Evolutionary conservation across 352 stramenopile species (phyloP).

Genomic region (Globisporangium apiculatum): DNA sequence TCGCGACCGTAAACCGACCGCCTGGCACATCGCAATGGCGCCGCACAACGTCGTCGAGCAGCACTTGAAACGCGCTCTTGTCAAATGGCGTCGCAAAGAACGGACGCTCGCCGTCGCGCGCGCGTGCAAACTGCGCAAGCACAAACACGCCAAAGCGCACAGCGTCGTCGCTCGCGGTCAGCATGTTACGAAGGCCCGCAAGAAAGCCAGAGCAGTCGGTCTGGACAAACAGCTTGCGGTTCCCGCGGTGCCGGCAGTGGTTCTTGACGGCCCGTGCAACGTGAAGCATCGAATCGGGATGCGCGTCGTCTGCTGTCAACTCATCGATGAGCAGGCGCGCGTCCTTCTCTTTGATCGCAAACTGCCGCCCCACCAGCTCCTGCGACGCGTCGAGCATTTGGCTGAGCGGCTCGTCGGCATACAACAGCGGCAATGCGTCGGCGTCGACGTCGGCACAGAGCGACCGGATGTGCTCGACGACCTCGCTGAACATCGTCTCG

Average conservation of each 20-base stretch:
- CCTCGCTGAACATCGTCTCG: conserved; percentile 45
- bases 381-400: conserved; percentile 51
- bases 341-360: conserved; percentile 45
- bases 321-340: conserved; percentile 43
- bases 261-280: conserved; percentile 61
- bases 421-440: conserved; percentile 40
- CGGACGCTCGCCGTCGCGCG: conserved; percentile 19
- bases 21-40: conserved; percentile 22
- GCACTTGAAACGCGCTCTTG: conserved; percentile 47
- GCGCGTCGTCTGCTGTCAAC: conserved; percentile 46
- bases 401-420: conserved; percentile 34
- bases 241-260: conserved; percentile 60
- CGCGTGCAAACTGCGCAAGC: conserved; percentile 46
- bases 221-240: conserved; percentile 54
- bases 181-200: conserved; percentile 57
- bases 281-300: conserved; percentile 54
- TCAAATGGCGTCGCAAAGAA: conserved; percentile 56
- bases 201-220: conserved; percentile 32
- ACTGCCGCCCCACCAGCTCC: conserved; percentile 38
- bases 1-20: conserved; percentile 38
- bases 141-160: conserved; percentile 63
- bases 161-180: conserved; percentile 35
- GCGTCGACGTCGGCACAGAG: conserved; percentile 53
- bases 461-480: conserved; percentile 42
- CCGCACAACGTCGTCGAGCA: conserved; percentile 28